These are phyloP conservation scores for Xylaria sp. DNA, from an alignment of 2,329 filamentous ascomycete genomes.

Conservation along the genomic window DNA sequence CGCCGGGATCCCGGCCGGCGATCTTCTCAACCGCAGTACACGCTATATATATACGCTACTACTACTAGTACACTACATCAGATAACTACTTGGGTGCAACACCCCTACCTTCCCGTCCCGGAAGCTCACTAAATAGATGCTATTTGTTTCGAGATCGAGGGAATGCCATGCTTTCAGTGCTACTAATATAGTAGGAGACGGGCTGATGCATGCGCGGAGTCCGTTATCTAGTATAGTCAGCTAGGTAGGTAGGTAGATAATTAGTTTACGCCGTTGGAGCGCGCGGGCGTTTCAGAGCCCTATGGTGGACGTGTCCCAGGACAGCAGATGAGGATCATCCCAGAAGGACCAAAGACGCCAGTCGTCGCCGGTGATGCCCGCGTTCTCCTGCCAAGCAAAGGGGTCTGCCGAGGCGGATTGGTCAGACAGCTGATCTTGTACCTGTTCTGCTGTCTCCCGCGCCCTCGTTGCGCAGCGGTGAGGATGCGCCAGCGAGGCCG, in stretches of 20 bases:
- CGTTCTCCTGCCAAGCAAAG: conserved; percentile 22
- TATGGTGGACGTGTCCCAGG: conserved; percentile 35
- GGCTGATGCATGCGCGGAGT: background rate
- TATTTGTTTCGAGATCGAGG: background rate
- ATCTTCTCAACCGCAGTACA: conserved; percentile 8
- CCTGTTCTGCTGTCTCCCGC: conserved; percentile 1
- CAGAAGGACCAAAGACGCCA: conserved; percentile 39
- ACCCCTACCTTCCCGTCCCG: conserved; percentile 13
- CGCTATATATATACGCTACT: background rate
- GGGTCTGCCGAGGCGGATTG: conserved; percentile 15
- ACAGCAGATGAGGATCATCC: conserved; percentile 37
- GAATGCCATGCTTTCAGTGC: background rate
- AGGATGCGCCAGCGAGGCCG: background rate
- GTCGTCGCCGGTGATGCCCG: conserved; percentile 29
- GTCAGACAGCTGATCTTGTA: conserved; percentile 10
- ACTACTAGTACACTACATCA: too few relatives aligned
- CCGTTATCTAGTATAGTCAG: too few relatives aligned
- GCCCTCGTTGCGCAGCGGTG: conserved; percentile 10
- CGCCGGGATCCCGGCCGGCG: conserved; percentile 9
- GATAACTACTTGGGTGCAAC: background rate
- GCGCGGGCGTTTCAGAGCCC: conserved; percentile 18
- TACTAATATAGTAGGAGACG: background rate
- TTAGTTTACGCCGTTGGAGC: background rate
- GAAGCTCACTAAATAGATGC: conserved; percentile 4
- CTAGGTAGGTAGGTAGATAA: background rate